Conservation (phyloP, 2,329 filamentous ascomycete genomes). For the Pseudomassariella vexata region DNA sequence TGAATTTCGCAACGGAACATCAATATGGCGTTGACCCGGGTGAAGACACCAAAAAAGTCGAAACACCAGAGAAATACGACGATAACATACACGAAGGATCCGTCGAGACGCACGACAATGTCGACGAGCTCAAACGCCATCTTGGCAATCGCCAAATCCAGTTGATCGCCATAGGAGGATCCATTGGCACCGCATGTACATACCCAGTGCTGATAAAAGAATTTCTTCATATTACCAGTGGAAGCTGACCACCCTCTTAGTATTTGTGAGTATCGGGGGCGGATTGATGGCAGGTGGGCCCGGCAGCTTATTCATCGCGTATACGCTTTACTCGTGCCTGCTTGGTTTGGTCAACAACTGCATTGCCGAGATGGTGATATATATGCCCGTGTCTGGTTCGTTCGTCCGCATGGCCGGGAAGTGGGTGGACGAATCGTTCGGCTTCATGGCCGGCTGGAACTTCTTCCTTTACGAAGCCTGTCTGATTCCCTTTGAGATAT, state of each 20-base stretch:
- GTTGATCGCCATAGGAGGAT: slow-evolving; percentile 49
- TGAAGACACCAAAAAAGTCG: too few relatives aligned
- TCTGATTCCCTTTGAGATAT: slow-evolving; percentile 35
- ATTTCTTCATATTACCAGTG: too few relatives aligned
- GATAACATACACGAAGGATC: too few relatives aligned
- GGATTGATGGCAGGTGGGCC: slow-evolving; percentile 42
- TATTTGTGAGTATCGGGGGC: slow-evolving; percentile 53
- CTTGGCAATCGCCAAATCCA: slow-evolving; percentile 33
- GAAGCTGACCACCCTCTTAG: too few relatives aligned
- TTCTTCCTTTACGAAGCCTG: slow-evolving; percentile 36
- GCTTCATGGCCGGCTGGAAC: slow-evolving; percentile 46
- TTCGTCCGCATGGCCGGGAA: slow-evolving; percentile 60
- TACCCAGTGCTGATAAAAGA: too few relatives aligned
- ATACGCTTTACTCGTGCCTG: slow-evolving; percentile 44
- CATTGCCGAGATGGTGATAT: slow-evolving; percentile 58
- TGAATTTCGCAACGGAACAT: too few relatives aligned
- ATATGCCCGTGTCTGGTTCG: slow-evolving; percentile 57
- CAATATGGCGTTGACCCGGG: too few relatives aligned
- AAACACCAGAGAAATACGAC: too few relatives aligned
- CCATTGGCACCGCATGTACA: slow-evolving; percentile 46
- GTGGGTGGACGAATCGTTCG: slow-evolving; percentile 61
- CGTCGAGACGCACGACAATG: too few relatives aligned
- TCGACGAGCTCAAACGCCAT: slow-evolving; percentile 2
- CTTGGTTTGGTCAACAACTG: slow-evolving; percentile 60
- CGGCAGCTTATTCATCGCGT: slow-evolving; percentile 49